These are phyloP conservation scores for Nicotiana undulata DNA, from an alignment of 257 asterid genomes.

Conservation along the genomic window DNA sequence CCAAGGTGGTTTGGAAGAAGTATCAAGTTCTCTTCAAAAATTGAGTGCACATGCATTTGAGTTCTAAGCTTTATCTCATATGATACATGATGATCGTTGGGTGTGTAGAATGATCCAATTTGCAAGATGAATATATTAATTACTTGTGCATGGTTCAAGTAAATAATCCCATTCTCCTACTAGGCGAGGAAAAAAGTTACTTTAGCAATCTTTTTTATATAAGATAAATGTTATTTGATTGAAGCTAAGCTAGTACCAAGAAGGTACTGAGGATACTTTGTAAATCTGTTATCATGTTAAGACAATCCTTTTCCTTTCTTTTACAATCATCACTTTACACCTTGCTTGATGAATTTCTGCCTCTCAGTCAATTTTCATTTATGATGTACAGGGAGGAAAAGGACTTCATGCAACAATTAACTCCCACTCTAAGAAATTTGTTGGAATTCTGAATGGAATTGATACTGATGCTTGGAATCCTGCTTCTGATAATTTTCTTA, in stretches of 20 bases:
- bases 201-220: not conserved
- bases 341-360: not conserved
- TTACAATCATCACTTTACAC: not conserved
- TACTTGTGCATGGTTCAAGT: not conserved
- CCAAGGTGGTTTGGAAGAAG: not conserved
- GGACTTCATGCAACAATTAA: constrained; percentile 74
- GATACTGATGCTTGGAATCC: constrained; percentile 97
- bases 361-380: constrained; percentile 1
- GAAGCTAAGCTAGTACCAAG: not conserved
- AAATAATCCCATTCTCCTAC: not conserved
- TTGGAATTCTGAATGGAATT: constrained; percentile 89
- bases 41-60: not conserved
- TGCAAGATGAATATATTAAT: not conserved
- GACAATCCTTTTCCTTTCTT: not conserved
- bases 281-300: not conserved
- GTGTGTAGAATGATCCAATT: constrained; percentile 1
- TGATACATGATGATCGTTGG: not conserved
- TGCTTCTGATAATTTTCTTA: constrained; percentile 63
- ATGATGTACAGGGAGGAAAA: constrained; percentile 66
- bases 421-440: constrained; percentile 72
- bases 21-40: not conserved
- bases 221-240: too few species aligned
- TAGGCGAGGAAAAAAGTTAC: not conserved
- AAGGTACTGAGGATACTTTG: not conserved
- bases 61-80: not conserved